Percentiles rank a stretch among this genome's conserved stretches.
Evolutionary conservation across 257 asterid genomes (phyloP).

Genomic region (Jacaranda copaia): DNA sequence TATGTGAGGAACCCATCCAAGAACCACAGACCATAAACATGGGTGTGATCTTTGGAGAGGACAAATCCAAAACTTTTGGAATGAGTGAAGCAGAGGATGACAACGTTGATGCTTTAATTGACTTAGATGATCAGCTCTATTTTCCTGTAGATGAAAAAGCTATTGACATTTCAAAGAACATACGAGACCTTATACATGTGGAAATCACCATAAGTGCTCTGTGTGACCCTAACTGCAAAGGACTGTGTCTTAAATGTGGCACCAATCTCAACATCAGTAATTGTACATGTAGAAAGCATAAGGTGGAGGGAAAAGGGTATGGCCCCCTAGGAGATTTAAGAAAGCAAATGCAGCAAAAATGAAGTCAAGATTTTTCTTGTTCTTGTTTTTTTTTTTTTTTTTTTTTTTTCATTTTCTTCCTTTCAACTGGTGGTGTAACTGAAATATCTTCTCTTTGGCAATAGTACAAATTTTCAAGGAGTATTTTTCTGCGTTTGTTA

Average conservation of each 20-base stretch:
- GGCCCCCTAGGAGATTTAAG: slow-evolving; percentile 78
- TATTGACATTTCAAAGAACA: slow-evolving; percentile 84
- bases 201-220: slow-evolving; percentile 79
- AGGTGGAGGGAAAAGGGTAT: slow-evolving; percentile 49
- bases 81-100: slow-evolving; percentile 40
- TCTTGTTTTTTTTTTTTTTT: background rate
- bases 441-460: background rate
- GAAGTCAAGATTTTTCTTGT: slow-evolving; percentile 15
- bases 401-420: background rate
- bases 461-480: background rate
- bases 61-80: slow-evolving; percentile 38
- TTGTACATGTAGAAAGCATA: slow-evolving; percentile 53
- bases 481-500: background rate
- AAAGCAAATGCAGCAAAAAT: slow-evolving; percentile 70
- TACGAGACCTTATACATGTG: slow-evolving; percentile 84
- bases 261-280: slow-evolving; percentile 63
- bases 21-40: slow-evolving; percentile 67
- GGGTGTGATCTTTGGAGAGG: slow-evolving; percentile 66
- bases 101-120: slow-evolving; percentile 53
- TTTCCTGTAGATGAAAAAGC: slow-evolving; percentile 66
- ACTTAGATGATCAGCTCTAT: slow-evolving; percentile 75
- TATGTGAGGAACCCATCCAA: slow-evolving; percentile 72
- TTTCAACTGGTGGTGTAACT: background rate
- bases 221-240: slow-evolving; percentile 80
- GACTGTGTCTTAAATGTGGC: slow-evolving; percentile 80